A percentile compares a stretch with the other conserved stretches of the same genome.
Evolutionary conservation across 306 rosid genomes (phyloP).

Genomic region (Inga oerstediana): DNA sequence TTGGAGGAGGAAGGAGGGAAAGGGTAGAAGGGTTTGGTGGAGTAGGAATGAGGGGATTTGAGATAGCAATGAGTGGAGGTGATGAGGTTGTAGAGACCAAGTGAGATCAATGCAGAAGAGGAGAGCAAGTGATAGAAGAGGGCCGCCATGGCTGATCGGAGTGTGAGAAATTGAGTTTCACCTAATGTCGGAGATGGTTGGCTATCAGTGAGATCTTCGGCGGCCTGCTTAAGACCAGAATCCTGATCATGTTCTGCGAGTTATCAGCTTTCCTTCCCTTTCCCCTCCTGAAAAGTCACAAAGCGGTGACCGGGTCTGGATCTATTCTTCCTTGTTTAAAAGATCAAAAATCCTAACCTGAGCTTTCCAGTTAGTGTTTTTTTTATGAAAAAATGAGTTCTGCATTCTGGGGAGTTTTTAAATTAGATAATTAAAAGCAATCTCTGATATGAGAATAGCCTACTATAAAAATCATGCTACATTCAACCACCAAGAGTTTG

Average conservation of each 20-base stretch:
- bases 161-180: neutral
- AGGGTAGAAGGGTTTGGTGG: slow-evolving; percentile 84
- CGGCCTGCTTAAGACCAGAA: neutral
- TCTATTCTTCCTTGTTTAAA: neutral
- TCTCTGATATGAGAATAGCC: neutral
- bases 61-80: slow-evolving; percentile 58
- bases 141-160: slow-evolving; percentile 40
- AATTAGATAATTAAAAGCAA: neutral
- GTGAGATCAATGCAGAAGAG: slow-evolving; percentile 50
- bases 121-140: slow-evolving; percentile 60
- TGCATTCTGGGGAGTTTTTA: neutral
- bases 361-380: neutral
- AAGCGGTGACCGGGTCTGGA: neutral
- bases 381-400: neutral
- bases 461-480: too few species aligned
- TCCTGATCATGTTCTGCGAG: neutral
- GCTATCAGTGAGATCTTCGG: neutral
- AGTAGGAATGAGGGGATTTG: slow-evolving; percentile 68
- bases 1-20: slow-evolving; percentile 42
- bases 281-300: neutral
- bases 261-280: neutral
- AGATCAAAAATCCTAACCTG: neutral
- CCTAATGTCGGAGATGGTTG: neutral
- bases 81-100: slow-evolving; percentile 76
- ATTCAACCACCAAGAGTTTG: too few species aligned